Conservation (phyloP, 2,329 filamentous ascomycete species). For the Hysterium pulicare region DNA sequence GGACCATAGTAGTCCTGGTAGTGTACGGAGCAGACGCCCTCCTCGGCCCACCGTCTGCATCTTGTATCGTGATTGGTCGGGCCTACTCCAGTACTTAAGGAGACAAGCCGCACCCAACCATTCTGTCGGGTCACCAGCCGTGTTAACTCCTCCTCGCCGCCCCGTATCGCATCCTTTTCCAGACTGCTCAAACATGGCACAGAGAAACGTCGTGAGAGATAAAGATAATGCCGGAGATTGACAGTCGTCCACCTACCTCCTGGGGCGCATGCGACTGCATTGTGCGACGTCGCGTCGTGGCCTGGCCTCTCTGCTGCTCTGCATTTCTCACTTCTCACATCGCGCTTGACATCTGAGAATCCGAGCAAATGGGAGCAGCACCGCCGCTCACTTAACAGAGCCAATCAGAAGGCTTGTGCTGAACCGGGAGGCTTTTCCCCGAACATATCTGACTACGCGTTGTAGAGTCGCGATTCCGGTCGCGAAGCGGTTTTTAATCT, state of each 20-base stretch:
- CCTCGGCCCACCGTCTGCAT: background rate
- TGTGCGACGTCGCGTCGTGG: conserved; percentile 9
- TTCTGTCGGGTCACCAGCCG: conserved; percentile 5
- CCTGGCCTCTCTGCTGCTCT: background rate
- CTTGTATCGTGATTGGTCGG: background rate
- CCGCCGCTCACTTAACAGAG: no score
- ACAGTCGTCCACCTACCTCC: conserved; percentile 7
- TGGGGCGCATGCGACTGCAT: conserved; percentile 6
- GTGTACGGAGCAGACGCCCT: background rate
- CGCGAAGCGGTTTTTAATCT: background rate
- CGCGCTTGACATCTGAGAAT: background rate
- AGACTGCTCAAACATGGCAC: conserved; percentile 4
- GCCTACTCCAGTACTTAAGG: conserved; percentile 1
- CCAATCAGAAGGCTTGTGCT: conserved; percentile 1
- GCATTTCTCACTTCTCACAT: background rate
- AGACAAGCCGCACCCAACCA: background rate
- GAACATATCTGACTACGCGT: background rate
- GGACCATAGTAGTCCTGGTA: background rate
- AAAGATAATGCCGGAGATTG: conserved; percentile 7
- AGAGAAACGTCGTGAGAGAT: conserved; percentile 4
- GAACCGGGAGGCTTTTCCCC: background rate
- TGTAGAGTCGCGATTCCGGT: background rate
- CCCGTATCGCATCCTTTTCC: conserved; percentile 1
- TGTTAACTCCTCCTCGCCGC: background rate
- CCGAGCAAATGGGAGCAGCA: background rate